Evolutionary conservation across 2,329 filamentous ascomycete species (phyloP).

Genomic region (Fusarium sp.): DNA sequence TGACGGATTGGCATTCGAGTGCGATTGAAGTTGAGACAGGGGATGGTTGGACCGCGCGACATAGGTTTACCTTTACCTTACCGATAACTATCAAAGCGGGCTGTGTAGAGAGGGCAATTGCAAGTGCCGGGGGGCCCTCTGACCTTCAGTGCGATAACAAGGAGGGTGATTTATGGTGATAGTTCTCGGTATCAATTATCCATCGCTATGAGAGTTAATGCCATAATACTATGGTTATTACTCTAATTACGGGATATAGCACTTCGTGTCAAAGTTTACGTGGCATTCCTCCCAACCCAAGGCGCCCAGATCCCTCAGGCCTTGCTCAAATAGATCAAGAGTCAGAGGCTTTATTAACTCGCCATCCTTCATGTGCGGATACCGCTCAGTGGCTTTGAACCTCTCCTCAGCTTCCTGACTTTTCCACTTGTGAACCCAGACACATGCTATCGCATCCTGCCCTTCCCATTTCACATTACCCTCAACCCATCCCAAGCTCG

Average conservation of each 20-base stretch:
- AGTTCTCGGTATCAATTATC: rapidly evolving
- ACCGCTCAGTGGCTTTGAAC: not conserved
- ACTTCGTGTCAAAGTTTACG: rapidly evolving
- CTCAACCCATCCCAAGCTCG: not conserved
- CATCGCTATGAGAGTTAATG: rapidly evolving
- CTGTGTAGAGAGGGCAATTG: not conserved
- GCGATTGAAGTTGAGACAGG: not conserved
- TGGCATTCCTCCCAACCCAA: not conserved
- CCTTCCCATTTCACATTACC: not conserved
- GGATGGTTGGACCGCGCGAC: not conserved
- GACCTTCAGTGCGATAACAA: not conserved
- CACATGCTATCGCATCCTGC: rapidly evolving
- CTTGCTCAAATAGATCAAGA: not conserved
- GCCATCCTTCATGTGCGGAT: not conserved
- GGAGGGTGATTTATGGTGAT: not conserved
- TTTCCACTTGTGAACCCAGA: not conserved
- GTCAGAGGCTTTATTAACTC: not conserved
- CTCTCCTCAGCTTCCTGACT: not conserved
- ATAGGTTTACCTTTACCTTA: not conserved
- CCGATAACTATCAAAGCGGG: not conserved
- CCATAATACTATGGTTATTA: not conserved
- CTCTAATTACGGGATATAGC: not conserved
- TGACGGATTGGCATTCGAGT: not conserved
- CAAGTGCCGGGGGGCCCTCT: not conserved
- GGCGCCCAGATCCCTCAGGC: not conserved